Percentiles rank a stretch among this genome's conserved stretches.
These are phyloP conservation scores for Ascochyta pisi DNA, from an alignment of 2,329 filamentous ascomycete genomes.

Conservation along the genomic window DNA sequence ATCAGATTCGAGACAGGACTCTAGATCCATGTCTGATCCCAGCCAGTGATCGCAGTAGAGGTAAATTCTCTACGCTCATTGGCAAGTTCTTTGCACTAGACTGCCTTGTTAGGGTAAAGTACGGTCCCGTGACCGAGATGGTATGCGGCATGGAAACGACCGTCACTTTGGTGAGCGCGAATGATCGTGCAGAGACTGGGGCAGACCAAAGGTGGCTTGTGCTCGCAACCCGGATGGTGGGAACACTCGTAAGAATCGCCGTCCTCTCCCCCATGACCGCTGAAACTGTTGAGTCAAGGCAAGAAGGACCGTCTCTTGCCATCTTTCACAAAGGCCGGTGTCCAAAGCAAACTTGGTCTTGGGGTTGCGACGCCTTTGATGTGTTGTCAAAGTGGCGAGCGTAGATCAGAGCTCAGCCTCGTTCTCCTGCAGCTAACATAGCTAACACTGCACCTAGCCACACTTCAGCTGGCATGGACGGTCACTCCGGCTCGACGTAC, in stretches of 20 bases:
- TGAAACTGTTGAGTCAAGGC: constrained; percentile 33
- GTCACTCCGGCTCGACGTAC: constrained; percentile 30
- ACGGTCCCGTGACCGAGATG: constrained; percentile 38
- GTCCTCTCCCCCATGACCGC: constrained; percentile 26
- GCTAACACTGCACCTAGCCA: constrained; percentile 38
- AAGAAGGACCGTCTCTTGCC: constrained; percentile 22
- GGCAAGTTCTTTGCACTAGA: constrained; percentile 24
- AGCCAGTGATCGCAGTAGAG: constrained; percentile 30
- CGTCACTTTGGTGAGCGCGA: constrained; percentile 39
- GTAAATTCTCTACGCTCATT: constrained; percentile 29
- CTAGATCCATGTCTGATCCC: constrained; percentile 33
- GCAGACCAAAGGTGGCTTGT: constrained; percentile 39
- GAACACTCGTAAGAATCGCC: constrained; percentile 26
- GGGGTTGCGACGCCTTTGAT: constrained; percentile 32
- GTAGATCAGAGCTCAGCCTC: constrained; percentile 44
- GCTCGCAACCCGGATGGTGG: constrained; percentile 37
- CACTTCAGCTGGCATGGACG: constrained; percentile 39
- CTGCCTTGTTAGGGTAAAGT: constrained; percentile 29
- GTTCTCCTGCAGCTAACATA: constrained; percentile 30
- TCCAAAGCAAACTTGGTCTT: constrained; percentile 7
- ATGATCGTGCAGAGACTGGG: constrained; percentile 39
- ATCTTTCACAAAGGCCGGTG: constrained; percentile 7
- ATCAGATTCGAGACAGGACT: neutral
- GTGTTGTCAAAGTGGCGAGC: constrained; percentile 44
- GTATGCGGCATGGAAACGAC: constrained; percentile 30